Evolutionary conservation across 139 green algal species (phyloP).

Genomic region (Chlamydomonas sp.): DNA sequence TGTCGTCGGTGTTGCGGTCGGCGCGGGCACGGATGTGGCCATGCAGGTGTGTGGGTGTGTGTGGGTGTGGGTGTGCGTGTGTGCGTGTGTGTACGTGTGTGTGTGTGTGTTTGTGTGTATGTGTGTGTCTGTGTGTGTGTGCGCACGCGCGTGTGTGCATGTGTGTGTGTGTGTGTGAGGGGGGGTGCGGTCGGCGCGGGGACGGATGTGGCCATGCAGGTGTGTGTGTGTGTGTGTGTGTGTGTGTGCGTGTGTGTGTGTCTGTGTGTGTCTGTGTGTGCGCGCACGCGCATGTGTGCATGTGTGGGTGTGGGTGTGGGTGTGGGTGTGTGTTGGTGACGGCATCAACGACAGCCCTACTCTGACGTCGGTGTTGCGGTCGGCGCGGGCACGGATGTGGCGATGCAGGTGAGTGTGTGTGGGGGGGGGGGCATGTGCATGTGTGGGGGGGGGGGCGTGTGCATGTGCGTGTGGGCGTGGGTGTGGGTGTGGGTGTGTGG

Average conservation of each 20-base stretch:
- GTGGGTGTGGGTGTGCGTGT: neutral
- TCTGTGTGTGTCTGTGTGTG: too few species aligned
- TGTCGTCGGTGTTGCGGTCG: constrained; percentile 40
- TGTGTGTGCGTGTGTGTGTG: too few species aligned
- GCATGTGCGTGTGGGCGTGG: too few species aligned
- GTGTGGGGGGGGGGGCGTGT: too few species aligned
- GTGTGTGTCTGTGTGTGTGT: neutral
- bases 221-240: too few species aligned
- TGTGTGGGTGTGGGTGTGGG: constrained; percentile 74
- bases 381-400: too few species aligned
- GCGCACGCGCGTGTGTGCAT: neutral
- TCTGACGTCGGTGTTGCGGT: too few species aligned
- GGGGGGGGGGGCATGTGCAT: too few species aligned
- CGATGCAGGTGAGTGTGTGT: too few species aligned
- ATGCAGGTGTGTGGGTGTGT: neutral
- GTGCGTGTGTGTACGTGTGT: neutral
- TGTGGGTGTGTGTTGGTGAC: neutral
- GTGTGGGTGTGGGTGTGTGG: too few species aligned
- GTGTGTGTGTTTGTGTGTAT: neutral
- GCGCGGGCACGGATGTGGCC: neutral
- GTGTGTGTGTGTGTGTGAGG: neutral
- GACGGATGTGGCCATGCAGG: constrained; percentile 68
- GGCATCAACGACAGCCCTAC: too few species aligned
- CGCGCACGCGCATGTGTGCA: constrained; percentile 91
- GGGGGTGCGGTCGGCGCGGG: constrained; percentile 9